Conservation (phyloP, 352 stramenopile genomes). For the Phytophthora ohioensis region DNA sequence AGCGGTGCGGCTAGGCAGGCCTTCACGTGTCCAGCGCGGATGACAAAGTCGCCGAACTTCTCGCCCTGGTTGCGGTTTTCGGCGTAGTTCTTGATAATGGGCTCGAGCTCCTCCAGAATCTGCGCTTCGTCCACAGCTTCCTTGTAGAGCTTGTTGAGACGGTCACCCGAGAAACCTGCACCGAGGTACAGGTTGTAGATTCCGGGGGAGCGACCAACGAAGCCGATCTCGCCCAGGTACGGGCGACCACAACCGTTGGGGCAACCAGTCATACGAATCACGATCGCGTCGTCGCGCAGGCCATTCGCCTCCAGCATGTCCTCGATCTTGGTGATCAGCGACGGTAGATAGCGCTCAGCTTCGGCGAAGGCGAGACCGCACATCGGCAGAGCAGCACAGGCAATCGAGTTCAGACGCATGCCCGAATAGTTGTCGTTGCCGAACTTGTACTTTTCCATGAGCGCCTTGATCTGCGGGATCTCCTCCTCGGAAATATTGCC, state of each 20-base stretch:
- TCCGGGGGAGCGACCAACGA: slow-evolving; percentile 96
- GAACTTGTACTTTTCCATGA: slow-evolving; percentile 94
- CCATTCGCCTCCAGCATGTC: slow-evolving; percentile 91
- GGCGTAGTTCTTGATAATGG: slow-evolving; percentile 85
- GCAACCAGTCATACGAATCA: slow-evolving; percentile 99
- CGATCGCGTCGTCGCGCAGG: slow-evolving; percentile 95
- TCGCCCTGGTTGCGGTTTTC: slow-evolving; percentile 68
- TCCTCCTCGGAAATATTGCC: slow-evolving; percentile 93
- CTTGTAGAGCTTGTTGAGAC: slow-evolving; percentile 88
- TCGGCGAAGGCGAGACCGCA: slow-evolving; percentile 98
- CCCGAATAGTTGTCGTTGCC: slow-evolving; percentile 85
- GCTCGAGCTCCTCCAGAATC: slow-evolving; percentile 74
- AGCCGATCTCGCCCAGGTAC: slow-evolving; percentile 98
- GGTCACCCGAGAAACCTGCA: slow-evolving; percentile 78
- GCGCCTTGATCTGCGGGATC: slow-evolving; percentile 90
- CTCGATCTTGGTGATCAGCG: slow-evolving; percentile 94
- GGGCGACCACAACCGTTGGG: slow-evolving; percentile 97
- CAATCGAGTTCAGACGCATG: slow-evolving; percentile 92
- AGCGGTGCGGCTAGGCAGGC: slow-evolving; percentile 70
- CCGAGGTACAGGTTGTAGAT: slow-evolving; percentile 98
- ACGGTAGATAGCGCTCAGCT: slow-evolving; percentile 95
- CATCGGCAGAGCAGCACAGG: slow-evolving; percentile 95
- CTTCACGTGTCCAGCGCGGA: slow-evolving; percentile 76
- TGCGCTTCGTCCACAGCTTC: slow-evolving; percentile 80
- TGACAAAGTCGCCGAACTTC: slow-evolving; percentile 89